phyloP scores from a whole-genome alignment of 2,329 filamentous ascomycete genomes.

The Sporothrix curviconia region DNA sequence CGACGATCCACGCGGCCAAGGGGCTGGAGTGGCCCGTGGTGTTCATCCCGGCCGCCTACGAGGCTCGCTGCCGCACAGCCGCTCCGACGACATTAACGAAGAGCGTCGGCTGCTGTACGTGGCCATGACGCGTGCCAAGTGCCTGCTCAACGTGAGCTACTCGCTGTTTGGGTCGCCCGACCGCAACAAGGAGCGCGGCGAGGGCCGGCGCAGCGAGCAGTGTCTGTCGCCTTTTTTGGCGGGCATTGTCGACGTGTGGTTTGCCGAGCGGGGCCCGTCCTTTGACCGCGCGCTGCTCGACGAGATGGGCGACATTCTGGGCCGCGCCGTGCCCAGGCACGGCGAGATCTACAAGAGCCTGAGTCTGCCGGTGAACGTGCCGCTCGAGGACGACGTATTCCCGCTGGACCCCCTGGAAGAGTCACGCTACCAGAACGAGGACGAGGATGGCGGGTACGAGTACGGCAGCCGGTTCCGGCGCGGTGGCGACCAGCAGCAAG shows the following conservation, averaged over 20 bases:
- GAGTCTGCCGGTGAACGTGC: slow-evolving; percentile 48
- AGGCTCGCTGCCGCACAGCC: slow-evolving; percentile 81
- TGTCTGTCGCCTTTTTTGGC: slow-evolving; percentile 68
- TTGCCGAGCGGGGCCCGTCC: slow-evolving; percentile 60
- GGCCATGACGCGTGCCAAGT: slow-evolving; percentile 90
- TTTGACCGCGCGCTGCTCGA: slow-evolving; percentile 57
- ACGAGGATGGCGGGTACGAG: slow-evolving; percentile 12
- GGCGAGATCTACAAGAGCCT: slow-evolving; percentile 43
- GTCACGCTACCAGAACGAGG: neutral
- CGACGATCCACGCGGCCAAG: slow-evolving; percentile 93
- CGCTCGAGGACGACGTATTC: slow-evolving; percentile 60
- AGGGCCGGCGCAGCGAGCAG: neutral
- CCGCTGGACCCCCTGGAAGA: slow-evolving; percentile 52
- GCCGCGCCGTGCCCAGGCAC: slow-evolving; percentile 52
- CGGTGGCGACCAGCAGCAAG: neutral
- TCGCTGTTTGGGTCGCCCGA: slow-evolving; percentile 60
- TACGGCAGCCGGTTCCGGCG: no score
- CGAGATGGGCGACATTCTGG: slow-evolving; percentile 65
- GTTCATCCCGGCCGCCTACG: slow-evolving; percentile 84
- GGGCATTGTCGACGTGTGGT: slow-evolving; percentile 39
- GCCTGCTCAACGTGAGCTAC: slow-evolving; percentile 76
- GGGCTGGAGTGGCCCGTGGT: slow-evolving; percentile 95
- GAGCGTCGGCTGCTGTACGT: slow-evolving; percentile 88
- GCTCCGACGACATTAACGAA: slow-evolving; percentile 79
- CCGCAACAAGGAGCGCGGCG: neutral